Base-by-base conservation (phyloP, 495 filamentous ascomycete genomes). In the Penicillium tannophilum region DNA sequence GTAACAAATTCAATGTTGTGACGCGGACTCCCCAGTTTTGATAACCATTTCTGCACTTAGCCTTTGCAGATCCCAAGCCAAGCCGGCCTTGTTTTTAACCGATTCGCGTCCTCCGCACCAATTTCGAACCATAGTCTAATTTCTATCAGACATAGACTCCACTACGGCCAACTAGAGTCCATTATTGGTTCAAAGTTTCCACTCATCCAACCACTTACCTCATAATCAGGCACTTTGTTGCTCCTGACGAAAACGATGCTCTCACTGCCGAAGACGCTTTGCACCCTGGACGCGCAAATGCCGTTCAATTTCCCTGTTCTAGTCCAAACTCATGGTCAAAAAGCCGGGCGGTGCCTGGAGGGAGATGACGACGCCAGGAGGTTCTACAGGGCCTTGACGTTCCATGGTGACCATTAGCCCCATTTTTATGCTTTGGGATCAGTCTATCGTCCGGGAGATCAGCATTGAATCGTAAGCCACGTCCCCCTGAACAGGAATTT, bases 1-100 rank as follows among this genome's bases (percentile, higher is more conserved):
- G 20, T 23, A 23, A 14, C 1, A 10, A 6, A 10, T 33, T 53
- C 1, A 53, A 2, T 1, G n/a, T 10, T 30, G 33, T 59, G 39
- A 59, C 56, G 56, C 56, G 56, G 41, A 53, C 52, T 54, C 19
- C 35, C 54, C 43, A 17, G 31, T 8, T 47, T 47, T 53, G 30
- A 53, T 43, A 24, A 30, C 23, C 9, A 35, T 43, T 43, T 47
- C 6, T 7, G 19, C 12, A 36, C 11, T 20, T 39, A 43, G 31
- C 14, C 30, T 54, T 20, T 48, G 58, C 62, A 64, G 58, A 60
- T 57, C 57, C 44, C 44, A 45, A 33, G 36, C 35, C 26, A 42
- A 54, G 36, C 24, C 62, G 62, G 62, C 23, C 35, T 11, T 54
- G 16, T 49, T 26, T 57, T 64, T 64, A 64, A 10, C 62, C 62